Evolutionary conservation across 2,329 filamentous ascomycete species (phyloP), one percentile per base, ranked within the genome.

Genomic region (Fusarium sp.): DNA sequence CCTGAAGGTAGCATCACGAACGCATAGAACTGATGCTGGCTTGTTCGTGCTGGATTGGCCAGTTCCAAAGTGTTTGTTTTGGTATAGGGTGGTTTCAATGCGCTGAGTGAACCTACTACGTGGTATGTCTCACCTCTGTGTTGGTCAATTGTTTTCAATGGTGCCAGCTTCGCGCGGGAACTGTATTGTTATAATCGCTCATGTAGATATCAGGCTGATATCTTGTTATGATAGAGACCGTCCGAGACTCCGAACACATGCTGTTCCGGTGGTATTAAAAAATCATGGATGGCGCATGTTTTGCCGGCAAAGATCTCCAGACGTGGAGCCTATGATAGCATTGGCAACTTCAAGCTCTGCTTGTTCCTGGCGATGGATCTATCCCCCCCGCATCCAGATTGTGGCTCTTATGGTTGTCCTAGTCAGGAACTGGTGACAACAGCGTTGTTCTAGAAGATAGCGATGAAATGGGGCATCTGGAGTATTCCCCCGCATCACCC

Each of bases 391-490:
- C 67, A 71, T 58, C 41, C 58, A 65, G 58, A 61, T 56, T 61
- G 57, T 64, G 67, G 66, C 50, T 70, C 61, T 65, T 51, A 42
- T 44, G 67, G 37, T 51, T 65, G 46, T 55, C 33, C 59, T 74
- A 74, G 72, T 70, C 72, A 74, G 72, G 72, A 62, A 74, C 71
- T 61, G 66, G 55, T 47, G 55, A 72, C 46, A 66, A 60, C 53
- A 63, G 50, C 62, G 57, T 57, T 50, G 41, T 71, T 74, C 71
- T 66, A 74, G 67, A 74, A 72, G 59, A 70, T 69, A 56, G 52
- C 51, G 44, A 64, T 72, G 69, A 56, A 45, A 74, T 70, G 72
- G 72, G 71, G 71, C 71, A 73, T 73, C 69, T 74, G 71, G 72
- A 74, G 72, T 61, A 58, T 60, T 69, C 65, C 72, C 72, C 72